Base-by-base conservation (phyloP, 1,284 basidiomycete species). In the Melampsora larici-populina region DNA sequence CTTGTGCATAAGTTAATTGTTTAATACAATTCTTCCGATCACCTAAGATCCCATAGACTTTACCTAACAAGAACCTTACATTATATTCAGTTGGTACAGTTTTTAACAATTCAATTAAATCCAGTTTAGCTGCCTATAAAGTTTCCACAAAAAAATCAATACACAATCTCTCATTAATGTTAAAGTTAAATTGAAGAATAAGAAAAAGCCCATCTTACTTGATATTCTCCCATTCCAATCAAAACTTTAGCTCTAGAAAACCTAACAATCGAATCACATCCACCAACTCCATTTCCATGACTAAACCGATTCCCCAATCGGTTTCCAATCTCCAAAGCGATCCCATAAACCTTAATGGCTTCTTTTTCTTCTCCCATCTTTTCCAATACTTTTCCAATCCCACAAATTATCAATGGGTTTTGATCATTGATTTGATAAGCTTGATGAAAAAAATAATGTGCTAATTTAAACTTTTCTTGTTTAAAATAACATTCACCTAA, bases 21-120 rank as follows among this genome's bases (percentile, higher is more conserved):
- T 91, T 89, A 75, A 92, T 90, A 64, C 91, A 89, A 84, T 91
- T 90, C n/a, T 88, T 86, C 80, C 89, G 89, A 83, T 92, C 86
- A 33, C 92, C 92, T 73, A 90, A 85, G 80, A 92, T 86, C 67
- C 92, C 88, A 83, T 94, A 95, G 79, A 91, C 90, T 85, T 91
- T 92, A 46, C 93, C 94, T n/a, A 97, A 88, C 84, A 96, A 90
- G 87, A 95, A 95, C 79, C 94, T 89, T 72, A 97, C 91, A 85
- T 96, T 95, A 78, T 93, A 91, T 86, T 97, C 94, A 83, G 94
- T 92, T 15, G 94, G 93, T 43, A 93, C 91, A 78, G 88, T 86
- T 82, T 89, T 89, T 80, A 89, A 87, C 67, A 97, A 88, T 77
- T 87, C 86, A 84, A 92, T 89, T 80, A 97, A 87, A 83, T 93